Conservation (phyloP, 176 grass and related monocot species). For the Oryza punctata region DNA sequence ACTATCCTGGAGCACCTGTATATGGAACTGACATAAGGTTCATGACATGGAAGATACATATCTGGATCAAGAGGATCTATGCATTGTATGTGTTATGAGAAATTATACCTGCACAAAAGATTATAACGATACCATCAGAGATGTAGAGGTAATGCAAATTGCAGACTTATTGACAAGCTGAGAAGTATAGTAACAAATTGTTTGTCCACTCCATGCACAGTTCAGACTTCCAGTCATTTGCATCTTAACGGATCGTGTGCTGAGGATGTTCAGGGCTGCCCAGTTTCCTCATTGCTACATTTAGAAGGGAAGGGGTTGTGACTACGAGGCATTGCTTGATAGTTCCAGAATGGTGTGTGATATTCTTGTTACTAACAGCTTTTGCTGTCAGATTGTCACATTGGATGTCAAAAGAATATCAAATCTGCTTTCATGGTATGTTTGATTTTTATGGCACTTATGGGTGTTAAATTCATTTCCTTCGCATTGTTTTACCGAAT, state of each 20-base stretch:
- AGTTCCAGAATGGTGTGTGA: no score
- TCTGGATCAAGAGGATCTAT: neutral
- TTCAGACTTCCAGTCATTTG: neutral
- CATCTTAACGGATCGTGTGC: neutral
- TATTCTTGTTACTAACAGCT: no score
- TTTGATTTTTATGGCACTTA: no score
- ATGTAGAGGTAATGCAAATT: neutral
- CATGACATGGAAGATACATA: neutral
- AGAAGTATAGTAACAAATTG: neutral
- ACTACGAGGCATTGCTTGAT: no score
- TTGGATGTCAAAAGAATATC: no score
- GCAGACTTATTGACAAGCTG: neutral
- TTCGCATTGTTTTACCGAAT: no score
- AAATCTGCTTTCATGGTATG: no score
- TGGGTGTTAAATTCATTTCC: no score
- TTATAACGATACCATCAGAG: neutral
- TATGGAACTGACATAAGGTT: slow-evolving; percentile 37
- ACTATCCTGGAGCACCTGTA: slow-evolving; percentile 46
- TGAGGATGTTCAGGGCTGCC: neutral
- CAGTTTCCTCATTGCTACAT: no score
- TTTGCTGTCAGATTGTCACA: no score
- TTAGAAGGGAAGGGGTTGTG: no score
- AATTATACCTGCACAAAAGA: neutral
- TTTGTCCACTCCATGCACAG: neutral
- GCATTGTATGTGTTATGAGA: neutral